Conservation (phyloP, 192 early-diverging fungal genomes). For the Coemansia sp. region DNA sequence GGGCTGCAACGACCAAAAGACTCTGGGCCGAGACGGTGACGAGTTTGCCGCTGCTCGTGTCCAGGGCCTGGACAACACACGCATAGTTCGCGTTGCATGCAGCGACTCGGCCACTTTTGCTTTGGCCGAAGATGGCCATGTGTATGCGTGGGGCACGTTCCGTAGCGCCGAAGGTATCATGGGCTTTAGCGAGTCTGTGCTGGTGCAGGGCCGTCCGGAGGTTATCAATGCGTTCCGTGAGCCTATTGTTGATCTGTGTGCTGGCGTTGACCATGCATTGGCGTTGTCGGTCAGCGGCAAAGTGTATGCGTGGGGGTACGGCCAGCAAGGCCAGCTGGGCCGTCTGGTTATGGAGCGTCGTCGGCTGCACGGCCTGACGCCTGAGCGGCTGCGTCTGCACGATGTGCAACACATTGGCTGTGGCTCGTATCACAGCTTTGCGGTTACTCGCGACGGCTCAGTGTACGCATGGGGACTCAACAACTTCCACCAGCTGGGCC, state of each 20-base stretch:
- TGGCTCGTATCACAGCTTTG: slow-evolving; percentile 84
- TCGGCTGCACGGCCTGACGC: slow-evolving; percentile 62
- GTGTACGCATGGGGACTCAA: slow-evolving; percentile 88
- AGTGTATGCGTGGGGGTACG: slow-evolving; percentile 89
- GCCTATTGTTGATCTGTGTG: slow-evolving; percentile 72
- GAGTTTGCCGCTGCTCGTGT: slow-evolving; percentile 73
- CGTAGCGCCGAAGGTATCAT: slow-evolving; percentile 82
- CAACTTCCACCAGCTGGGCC: slow-evolving; percentile 85
- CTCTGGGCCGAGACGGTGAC: slow-evolving; percentile 69
- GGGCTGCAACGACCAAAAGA: slow-evolving; percentile 94
- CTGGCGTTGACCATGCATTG: slow-evolving; percentile 84
- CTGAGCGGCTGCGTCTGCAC: slow-evolving; percentile 57
- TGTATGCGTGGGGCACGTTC: slow-evolving; percentile 89
- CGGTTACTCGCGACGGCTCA: slow-evolving; percentile 64
- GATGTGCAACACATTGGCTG: slow-evolving; percentile 67
- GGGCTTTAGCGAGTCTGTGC: slow-evolving; percentile 70
- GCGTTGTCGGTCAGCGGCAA: slow-evolving; percentile 70
- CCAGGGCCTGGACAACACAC: slow-evolving; percentile 72
- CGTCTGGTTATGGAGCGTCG: slow-evolving; percentile 74
- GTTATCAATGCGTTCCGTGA: slow-evolving; percentile 60
- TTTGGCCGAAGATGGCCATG: slow-evolving; percentile 70
- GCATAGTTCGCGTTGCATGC: slow-evolving; percentile 75
- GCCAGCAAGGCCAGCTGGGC: slow-evolving; percentile 87
- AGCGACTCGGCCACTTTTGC: slow-evolving; percentile 85
- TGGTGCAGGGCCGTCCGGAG: slow-evolving; percentile 63